A percentile compares a stretch with the other conserved stretches of the same genome.
phyloP scores from a whole-genome alignment of 129 eudicot genomes.

The Calendula officinalis region DNA sequence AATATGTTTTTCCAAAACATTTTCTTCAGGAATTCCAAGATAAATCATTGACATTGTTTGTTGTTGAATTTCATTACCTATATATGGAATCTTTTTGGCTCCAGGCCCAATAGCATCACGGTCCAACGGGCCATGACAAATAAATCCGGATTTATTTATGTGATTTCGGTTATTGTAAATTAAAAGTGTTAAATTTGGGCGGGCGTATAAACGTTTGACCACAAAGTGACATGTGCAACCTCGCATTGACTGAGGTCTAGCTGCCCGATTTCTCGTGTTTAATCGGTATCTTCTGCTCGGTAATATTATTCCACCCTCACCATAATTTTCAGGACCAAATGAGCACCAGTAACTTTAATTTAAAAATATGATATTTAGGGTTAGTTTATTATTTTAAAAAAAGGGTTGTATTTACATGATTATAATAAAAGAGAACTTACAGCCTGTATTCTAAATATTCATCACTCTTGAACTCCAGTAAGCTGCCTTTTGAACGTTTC shows the following conservation, averaged over 20 bases:
- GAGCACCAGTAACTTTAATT: conserved; percentile 92
- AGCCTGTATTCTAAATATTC: conserved; percentile 75
- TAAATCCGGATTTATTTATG: conserved; percentile 79
- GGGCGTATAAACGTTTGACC: conserved; percentile 82
- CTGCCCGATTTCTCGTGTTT: conserved; percentile 96
- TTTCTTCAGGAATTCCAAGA: conserved; percentile 94
- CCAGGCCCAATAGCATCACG: conserved; percentile 97
- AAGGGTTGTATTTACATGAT: not conserved
- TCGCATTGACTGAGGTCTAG: conserved; percentile 98
- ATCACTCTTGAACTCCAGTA: conserved; percentile 64
- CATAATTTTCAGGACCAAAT: conserved; percentile 95
- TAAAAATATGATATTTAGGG: not conserved
- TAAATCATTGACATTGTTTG: conserved; percentile 99
- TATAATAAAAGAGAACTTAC: conserved; percentile 60
- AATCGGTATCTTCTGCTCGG: conserved; percentile 91
- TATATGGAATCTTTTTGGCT: conserved; percentile 78
- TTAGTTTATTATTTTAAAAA: not conserved
- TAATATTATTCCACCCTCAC: conserved; percentile 87
- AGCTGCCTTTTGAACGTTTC: conserved; percentile 69
- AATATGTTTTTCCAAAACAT: conserved; percentile 83
- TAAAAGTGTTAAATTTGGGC: conserved; percentile 71
- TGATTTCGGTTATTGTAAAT: conserved; percentile 80
- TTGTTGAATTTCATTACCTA: conserved; percentile 85
- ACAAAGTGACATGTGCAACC: conserved; percentile 92
- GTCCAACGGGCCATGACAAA: conserved; percentile 97